phyloP scores from a whole-genome alignment of 208 protist species.

The Porcisia hertigi region DNA sequence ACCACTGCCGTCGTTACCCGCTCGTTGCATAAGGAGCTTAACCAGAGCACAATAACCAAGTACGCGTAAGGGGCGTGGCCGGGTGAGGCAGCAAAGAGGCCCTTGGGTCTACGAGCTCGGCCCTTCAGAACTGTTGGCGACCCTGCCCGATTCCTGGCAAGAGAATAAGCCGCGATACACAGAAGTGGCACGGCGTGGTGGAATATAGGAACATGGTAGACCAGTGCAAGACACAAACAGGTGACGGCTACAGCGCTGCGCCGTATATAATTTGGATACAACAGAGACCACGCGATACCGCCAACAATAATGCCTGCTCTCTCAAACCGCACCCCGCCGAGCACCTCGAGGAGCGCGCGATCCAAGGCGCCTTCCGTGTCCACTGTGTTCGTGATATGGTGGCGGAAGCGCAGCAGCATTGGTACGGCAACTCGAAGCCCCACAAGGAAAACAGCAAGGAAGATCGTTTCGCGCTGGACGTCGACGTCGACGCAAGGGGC shows the following conservation, averaged over 20 bases:
- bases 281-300: slow-evolving; percentile 11
- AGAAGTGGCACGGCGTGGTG: slow-evolving; percentile 55
- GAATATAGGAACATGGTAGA: slow-evolving; percentile 39
- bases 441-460: slow-evolving; percentile 26
- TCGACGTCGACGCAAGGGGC: not conserved
- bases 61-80: slow-evolving; percentile 31
- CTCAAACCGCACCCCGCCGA: slow-evolving; percentile 17
- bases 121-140: not conserved
- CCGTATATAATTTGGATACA: slow-evolving; percentile 14
- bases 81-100: not conserved
- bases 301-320: slow-evolving; percentile 29
- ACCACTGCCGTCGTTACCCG: slow-evolving; percentile 36
- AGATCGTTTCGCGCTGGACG: not conserved
- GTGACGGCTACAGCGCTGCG: slow-evolving; percentile 6
- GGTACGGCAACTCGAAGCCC: slow-evolving; percentile 36
- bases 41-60: slow-evolving; percentile 52
- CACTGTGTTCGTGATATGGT: slow-evolving; percentile 60
- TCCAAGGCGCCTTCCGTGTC: slow-evolving; percentile 41
- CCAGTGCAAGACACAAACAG: slow-evolving; percentile 14
- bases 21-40: slow-evolving; percentile 56
- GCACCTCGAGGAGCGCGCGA: slow-evolving; percentile 13
- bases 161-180: slow-evolving; percentile 13
- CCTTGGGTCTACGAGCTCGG: not conserved
- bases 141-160: not conserved
- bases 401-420: slow-evolving; percentile 42